Percentiles rank a stretch among this genome's conserved stretches.
These are phyloP conservation scores for Astrocystis sublimbata DNA, from an alignment of 495 filamentous ascomycete genomes.

Conservation along the genomic window DNA sequence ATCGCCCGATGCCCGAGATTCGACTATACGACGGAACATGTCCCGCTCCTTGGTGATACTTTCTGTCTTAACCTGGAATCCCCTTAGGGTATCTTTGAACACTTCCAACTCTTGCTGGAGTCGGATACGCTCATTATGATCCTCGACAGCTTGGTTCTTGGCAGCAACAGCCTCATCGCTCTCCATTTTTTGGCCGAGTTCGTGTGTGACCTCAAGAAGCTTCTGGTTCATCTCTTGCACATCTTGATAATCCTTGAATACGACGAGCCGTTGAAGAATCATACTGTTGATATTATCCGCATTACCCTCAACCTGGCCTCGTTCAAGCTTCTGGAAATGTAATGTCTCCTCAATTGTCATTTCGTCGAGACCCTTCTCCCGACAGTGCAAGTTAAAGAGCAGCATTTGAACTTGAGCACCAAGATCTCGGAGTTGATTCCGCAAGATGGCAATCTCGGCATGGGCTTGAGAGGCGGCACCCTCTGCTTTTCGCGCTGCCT, in stretches of 20 bases:
- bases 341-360: conserved; percentile 64
- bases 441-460: conserved; percentile 75
- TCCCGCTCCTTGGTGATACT: conserved; percentile 94
- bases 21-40: conserved; percentile 93
- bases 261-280: conserved; percentile 79
- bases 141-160: conserved; percentile 65
- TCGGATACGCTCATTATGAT: conserved; percentile 70
- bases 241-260: conserved; percentile 80
- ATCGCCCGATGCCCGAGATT: conserved; percentile 60
- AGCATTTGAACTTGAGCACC: conserved; percentile 87
- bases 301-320: conserved; percentile 61
- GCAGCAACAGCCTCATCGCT: conserved; percentile 77
- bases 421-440: conserved; percentile 85
- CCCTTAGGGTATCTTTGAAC: conserved; percentile 70
- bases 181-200: conserved; percentile 87
- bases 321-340: conserved; percentile 71
- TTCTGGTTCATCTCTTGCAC: conserved; percentile 88
- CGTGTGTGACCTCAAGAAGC: conserved; percentile 74
- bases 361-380: conserved; percentile 74
- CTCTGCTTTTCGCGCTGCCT: conserved; percentile 70
- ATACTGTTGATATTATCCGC: conserved; percentile 80
- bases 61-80: conserved; percentile 75
- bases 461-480: conserved; percentile 66
- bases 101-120: conserved; percentile 63
- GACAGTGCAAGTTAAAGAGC: conserved; percentile 74